Conservation (phyloP, 2,329 filamentous ascomycete genomes). For the Arthrobotrys conoides region DNA sequence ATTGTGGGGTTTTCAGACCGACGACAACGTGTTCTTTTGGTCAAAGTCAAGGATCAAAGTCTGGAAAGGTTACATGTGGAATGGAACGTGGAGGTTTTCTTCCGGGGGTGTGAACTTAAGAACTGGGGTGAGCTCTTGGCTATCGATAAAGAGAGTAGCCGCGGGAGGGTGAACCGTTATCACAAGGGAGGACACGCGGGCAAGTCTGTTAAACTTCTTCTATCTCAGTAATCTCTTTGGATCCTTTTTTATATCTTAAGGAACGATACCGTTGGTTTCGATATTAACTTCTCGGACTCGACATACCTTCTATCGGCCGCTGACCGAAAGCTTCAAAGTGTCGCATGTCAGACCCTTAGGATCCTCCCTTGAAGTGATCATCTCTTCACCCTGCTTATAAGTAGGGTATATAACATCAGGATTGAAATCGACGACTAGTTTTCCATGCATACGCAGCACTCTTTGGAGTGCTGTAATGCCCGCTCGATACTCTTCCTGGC, state of each 20-base stretch:
- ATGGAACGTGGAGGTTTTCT: not conserved
- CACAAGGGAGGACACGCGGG: not conserved
- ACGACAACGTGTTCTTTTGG: conserved; percentile 3
- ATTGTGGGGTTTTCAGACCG: not conserved
- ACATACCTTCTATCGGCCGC: conserved; percentile 5
- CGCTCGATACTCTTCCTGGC: conserved; percentile 17
- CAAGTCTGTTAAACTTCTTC: not conserved
- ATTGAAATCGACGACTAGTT: conserved; percentile 9
- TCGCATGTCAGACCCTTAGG: conserved; percentile 12
- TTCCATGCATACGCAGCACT: conserved; percentile 45
- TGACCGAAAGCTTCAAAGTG: conserved; percentile 13
- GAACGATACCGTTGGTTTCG: not conserved
- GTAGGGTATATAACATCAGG: conserved; percentile 12
- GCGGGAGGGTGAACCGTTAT: not conserved
- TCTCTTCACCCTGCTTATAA: not conserved
- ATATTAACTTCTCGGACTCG: not conserved
- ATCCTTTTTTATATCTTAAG: not conserved
- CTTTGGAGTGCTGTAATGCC: conserved; percentile 48
- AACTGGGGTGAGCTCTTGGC: conserved; percentile 3
- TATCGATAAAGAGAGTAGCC: conserved; percentile 18
- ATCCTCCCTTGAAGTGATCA: not conserved
- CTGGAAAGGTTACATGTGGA: conserved; percentile 10
- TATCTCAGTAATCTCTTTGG: not conserved
- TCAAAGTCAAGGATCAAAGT: not conserved
- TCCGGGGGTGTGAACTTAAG: not conserved